Conservation (phyloP, 2,329 filamentous ascomycete genomes). For the Ceratocystis albifundus region DNA sequence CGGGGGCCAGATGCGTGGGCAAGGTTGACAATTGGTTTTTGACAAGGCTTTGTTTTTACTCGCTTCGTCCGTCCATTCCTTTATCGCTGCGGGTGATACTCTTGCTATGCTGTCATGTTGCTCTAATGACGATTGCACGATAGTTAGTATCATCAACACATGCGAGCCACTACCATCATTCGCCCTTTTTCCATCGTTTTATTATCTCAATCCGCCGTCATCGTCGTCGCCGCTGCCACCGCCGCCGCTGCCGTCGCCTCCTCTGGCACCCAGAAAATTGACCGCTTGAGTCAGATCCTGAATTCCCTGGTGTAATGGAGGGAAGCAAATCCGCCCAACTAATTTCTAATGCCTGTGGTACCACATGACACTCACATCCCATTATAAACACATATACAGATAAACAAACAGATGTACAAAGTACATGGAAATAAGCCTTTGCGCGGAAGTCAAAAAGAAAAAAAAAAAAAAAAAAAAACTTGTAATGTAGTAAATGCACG, state of each 20-base stretch:
- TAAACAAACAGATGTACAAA: neutral
- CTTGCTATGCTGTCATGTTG: too few species aligned
- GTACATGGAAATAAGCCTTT: neutral
- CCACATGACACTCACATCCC: slow-evolving; percentile 6
- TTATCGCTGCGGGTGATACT: too few species aligned
- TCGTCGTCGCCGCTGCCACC: too few species aligned
- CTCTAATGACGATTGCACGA: too few species aligned
- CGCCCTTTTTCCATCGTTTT: neutral
- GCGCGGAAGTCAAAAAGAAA: neutral
- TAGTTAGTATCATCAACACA: too few species aligned
- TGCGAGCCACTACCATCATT: neutral
- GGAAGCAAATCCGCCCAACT: slow-evolving; percentile 5
- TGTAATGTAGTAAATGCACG: neutral
- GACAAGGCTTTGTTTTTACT: too few species aligned
- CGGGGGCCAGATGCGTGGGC: neutral
- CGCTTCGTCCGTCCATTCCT: too few species aligned
- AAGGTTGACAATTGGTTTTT: neutral
- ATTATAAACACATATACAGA: neutral
- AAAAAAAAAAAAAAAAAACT: neutral
- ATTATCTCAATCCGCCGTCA: neutral
- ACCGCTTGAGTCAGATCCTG: neutral
- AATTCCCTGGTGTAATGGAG: slow-evolving; percentile 1
- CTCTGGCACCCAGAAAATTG: neutral
- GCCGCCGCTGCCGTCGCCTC: too few species aligned
- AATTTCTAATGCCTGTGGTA: slow-evolving; percentile 11